Percentiles rank a stretch among this genome's conserved stretches.
phyloP scores from a whole-genome alignment of 2,329 filamentous ascomycete genomes.

The Fusarium sp. region DNA sequence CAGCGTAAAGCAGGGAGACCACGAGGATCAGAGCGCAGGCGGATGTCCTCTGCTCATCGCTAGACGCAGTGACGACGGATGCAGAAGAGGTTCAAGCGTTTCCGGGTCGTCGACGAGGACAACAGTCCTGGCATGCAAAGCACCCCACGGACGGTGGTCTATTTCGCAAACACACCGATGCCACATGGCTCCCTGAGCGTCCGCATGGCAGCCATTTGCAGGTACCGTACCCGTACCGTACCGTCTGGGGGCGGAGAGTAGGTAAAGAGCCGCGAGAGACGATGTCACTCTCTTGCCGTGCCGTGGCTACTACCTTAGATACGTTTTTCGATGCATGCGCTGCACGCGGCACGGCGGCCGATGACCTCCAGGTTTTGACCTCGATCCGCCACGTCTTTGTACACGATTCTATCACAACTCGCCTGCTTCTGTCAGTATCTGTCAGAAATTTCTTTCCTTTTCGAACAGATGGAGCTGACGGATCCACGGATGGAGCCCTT shows the following conservation, averaged over 20 bases:
- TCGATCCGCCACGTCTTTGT: constrained; percentile 4
- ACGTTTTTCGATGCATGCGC: background rate
- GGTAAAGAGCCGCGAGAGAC: background rate
- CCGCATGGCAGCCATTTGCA: constrained; percentile 3
- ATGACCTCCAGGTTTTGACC: background rate
- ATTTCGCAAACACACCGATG: constrained; percentile 16
- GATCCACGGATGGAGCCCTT: background rate
- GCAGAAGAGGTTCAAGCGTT: constrained; percentile 9
- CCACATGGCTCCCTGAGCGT: constrained; percentile 25
- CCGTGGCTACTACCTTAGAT: background rate
- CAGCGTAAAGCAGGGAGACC: constrained; percentile 21
- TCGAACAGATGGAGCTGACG: background rate
- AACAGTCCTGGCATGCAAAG: background rate
- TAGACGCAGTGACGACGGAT: constrained; percentile 10
- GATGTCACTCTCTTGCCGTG: constrained; percentile 1
- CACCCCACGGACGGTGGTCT: background rate
- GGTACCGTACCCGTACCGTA: background rate
- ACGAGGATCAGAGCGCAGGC: constrained; percentile 5
- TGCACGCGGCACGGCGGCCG: background rate
- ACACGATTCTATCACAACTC: constrained; percentile 7
- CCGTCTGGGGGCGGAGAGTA: background rate
- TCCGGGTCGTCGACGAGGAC: constrained; percentile 3
- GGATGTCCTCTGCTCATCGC: background rate
- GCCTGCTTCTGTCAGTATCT: constrained; percentile 3
- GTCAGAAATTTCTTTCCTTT: background rate